Percentiles rank a stretch among this genome's conserved stretches.
Conservation (phyloP, 805 yeast genomes). For the Cyberlindnera americana region DNA sequence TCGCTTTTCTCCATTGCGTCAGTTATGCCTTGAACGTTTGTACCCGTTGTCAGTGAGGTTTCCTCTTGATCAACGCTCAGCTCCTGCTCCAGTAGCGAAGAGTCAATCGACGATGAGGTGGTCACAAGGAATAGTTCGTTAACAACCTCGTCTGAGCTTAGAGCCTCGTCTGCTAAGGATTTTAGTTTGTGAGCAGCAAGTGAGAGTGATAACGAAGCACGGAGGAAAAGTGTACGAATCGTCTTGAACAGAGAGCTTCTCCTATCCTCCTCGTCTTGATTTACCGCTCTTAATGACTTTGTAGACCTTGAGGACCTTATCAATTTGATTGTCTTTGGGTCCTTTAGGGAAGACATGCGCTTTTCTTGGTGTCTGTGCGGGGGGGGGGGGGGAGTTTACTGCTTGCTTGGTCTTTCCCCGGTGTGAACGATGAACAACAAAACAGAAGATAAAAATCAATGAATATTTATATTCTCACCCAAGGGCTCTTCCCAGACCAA, state of each 20-base stretch:
- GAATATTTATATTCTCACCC: too few relatives aligned
- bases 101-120: constrained; percentile 31
- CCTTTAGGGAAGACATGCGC: neutral
- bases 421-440: too few relatives aligned
- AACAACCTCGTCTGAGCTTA: constrained; percentile 46
- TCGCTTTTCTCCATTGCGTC: constrained; percentile 20
- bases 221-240: constrained; percentile 34
- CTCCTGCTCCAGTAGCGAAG: constrained; percentile 28
- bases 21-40: constrained; percentile 20
- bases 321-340: constrained; percentile 6
- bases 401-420: too few relatives aligned
- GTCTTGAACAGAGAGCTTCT: constrained; percentile 15
- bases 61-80: constrained; percentile 12
- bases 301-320: constrained; percentile 11
- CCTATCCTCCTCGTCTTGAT: constrained; percentile 2
- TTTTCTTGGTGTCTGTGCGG: neutral
- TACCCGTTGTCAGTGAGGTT: constrained; percentile 9
- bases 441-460: too few relatives aligned
- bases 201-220: constrained; percentile 38
- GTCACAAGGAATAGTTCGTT: constrained; percentile 46
- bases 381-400: neutral
- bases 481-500: too few relatives aligned
- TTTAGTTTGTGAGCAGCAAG: constrained; percentile 34
- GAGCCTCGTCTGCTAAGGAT: constrained; percentile 45
- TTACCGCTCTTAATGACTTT: constrained; percentile 8